These are phyloP conservation scores for Favolaschia claudopus DNA, from an alignment of 768 basidiomycete genomes.

Conservation along the genomic window DNA sequence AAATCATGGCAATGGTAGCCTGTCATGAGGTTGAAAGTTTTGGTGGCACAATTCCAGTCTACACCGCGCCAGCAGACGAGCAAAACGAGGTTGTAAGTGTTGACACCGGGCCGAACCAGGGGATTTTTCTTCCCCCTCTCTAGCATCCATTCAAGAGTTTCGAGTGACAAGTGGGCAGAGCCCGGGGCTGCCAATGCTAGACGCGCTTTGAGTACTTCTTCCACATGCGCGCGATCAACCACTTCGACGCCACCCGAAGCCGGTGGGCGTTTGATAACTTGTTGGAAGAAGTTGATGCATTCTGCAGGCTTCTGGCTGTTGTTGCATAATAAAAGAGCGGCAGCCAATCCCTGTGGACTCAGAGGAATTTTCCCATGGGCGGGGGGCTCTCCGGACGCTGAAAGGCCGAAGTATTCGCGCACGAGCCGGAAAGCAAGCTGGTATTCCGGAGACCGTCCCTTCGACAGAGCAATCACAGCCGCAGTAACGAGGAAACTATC, in stretches of 20 bases:
- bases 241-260: slow-evolving; percentile 45
- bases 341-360: slow-evolving; percentile 55
- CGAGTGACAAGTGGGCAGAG: slow-evolving; percentile 58
- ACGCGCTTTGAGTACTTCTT: slow-evolving; percentile 66
- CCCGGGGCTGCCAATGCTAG: slow-evolving; percentile 48
- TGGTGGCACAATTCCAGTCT: slow-evolving; percentile 68
- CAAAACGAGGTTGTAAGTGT: slow-evolving; percentile 69
- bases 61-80: slow-evolving; percentile 66
- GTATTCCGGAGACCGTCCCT: slow-evolving; percentile 65
- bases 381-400: slow-evolving; percentile 49
- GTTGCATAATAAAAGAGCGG: slow-evolving; percentile 65
- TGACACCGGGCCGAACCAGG: slow-evolving; percentile 53
- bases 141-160: slow-evolving; percentile 75
- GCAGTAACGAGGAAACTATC: slow-evolving; percentile 62
- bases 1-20: slow-evolving; percentile 67
- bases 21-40: slow-evolving; percentile 76
- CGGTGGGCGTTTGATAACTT: slow-evolving; percentile 58
- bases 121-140: slow-evolving; percentile 46
- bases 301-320: slow-evolving; percentile 52
- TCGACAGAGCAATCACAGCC: slow-evolving; percentile 61
- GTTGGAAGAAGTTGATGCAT: slow-evolving; percentile 64
- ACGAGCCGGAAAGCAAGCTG: slow-evolving; percentile 72
- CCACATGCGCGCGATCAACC: slow-evolving; percentile 63
- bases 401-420: slow-evolving; percentile 68
- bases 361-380: slow-evolving; percentile 50